A percentile compares a stretch with the other conserved stretches of the same genome.
phyloP scores from a whole-genome alignment of 2,329 filamentous ascomycete species.

The Talaromyces albobiverticillius region DNA sequence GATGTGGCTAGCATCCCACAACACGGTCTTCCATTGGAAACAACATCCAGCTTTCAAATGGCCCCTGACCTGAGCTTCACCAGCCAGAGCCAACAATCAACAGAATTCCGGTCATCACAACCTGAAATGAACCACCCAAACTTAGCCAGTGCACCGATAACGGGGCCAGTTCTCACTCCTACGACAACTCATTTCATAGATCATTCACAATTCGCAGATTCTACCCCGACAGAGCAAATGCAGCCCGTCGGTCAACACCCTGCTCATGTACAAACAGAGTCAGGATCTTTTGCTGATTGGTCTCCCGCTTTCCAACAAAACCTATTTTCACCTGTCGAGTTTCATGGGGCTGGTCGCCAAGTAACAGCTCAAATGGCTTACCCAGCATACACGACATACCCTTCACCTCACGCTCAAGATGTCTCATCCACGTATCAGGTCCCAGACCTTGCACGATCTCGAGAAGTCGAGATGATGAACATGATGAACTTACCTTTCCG shows the following conservation, averaged over 20 bases:
- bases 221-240: slow-evolving; percentile 23
- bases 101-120: slow-evolving; percentile 15
- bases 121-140: slow-evolving; percentile 25
- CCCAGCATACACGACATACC: slow-evolving; percentile 21
- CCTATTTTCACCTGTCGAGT: slow-evolving; percentile 33
- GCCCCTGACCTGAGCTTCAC: slow-evolving; percentile 28
- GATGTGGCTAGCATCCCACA: slow-evolving; percentile 21
- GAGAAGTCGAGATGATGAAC: slow-evolving; percentile 6
- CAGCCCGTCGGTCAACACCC: slow-evolving; percentile 19
- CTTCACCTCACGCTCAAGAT: slow-evolving; percentile 23
- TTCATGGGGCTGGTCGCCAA: slow-evolving; percentile 21
- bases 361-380: slow-evolving; percentile 29
- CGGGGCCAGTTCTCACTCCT: slow-evolving; percentile 26
- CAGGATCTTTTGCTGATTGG: slow-evolving; percentile 29
- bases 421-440: slow-evolving; percentile 9
- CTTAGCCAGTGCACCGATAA: slow-evolving; percentile 23
- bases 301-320: slow-evolving; percentile 31
- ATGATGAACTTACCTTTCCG: slow-evolving; percentile 24
- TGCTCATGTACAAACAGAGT: slow-evolving; percentile 20
- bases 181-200: slow-evolving; percentile 29
- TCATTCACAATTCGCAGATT: slow-evolving; percentile 22
- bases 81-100: slow-evolving; percentile 22
- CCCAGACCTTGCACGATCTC: slow-evolving; percentile 12
- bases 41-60: slow-evolving; percentile 27
- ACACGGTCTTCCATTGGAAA: slow-evolving; percentile 21